A percentile compares a stretch with the other conserved stretches of the same genome.
phyloP scores from a whole-genome alignment of 306 rosid species.

The Castanea sativa region DNA sequence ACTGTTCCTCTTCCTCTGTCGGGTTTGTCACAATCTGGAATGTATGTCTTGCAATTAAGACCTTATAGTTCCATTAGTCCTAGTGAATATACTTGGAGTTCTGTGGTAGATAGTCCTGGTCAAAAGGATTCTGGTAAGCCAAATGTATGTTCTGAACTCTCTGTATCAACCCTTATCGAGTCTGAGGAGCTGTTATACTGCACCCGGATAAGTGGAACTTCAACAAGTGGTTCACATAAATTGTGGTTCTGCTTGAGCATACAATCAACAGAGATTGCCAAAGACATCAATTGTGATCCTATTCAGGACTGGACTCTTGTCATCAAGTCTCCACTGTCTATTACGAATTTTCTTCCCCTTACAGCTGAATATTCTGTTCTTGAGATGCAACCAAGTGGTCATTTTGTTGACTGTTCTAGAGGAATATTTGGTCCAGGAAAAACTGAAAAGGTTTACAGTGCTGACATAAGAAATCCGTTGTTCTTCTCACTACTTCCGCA shows the following conservation, averaged over 20 bases:
- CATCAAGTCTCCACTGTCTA: constrained; percentile 75
- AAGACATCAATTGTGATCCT: constrained; percentile 85
- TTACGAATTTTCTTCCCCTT: constrained; percentile 91
- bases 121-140: constrained; percentile 38
- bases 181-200: constrained; percentile 80
- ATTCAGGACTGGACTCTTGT: constrained; percentile 95
- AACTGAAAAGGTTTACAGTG: constrained; percentile 64
- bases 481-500: constrained; percentile 89
- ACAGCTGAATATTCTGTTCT: constrained; percentile 86
- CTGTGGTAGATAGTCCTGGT: constrained; percentile 52
- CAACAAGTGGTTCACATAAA: constrained; percentile 57
- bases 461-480: constrained; percentile 90
- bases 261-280: constrained; percentile 84
- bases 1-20: constrained; percentile 67
- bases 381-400: constrained; percentile 78
- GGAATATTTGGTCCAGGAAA: constrained; percentile 75
- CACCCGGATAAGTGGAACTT: constrained; percentile 60
- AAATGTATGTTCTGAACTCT: constrained; percentile 45
- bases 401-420: constrained; percentile 70
- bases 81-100: constrained; percentile 80
- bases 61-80: constrained; percentile 50
- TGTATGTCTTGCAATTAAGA: constrained; percentile 64
- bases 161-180: constrained; percentile 73
- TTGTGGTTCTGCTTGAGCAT: constrained; percentile 87
- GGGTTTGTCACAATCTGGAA: constrained; percentile 62